Percentiles rank a stretch among this genome's conserved stretches.
These are phyloP conservation scores for Cryptococcus floricola DNA, from an alignment of 1,284 basidiomycete species.

Conservation along the genomic window DNA sequence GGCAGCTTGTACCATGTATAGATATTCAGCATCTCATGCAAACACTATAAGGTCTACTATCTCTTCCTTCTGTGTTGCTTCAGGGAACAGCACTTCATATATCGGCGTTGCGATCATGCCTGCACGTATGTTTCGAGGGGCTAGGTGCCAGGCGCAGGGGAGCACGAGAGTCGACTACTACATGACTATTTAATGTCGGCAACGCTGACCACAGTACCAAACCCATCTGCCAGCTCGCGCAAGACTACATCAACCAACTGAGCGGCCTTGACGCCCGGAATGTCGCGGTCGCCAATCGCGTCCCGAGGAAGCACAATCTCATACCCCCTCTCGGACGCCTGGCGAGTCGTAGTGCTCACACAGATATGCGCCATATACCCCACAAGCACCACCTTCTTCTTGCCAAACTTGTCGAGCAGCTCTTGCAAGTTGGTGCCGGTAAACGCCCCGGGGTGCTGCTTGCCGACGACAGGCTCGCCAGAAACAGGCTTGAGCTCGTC, in stretches of 20 bases:
- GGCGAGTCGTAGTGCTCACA: slow-evolving; percentile 25
- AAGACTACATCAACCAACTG: slow-evolving; percentile 10
- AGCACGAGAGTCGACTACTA: no score
- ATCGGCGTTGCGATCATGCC: no score
- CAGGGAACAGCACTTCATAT: no score
- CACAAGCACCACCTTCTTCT: slow-evolving; percentile 17
- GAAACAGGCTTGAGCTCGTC: slow-evolving; percentile 14
- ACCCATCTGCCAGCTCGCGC: slow-evolving; percentile 11
- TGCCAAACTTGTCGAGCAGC: slow-evolving; percentile 8
- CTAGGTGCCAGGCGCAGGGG: no score
- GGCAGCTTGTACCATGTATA: no score
- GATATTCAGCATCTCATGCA: no score
- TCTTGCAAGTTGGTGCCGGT: slow-evolving; percentile 24
- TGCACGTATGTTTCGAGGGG: no score
- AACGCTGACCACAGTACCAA: slow-evolving; percentile 4
- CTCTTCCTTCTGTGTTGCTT: no score
- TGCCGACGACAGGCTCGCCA: slow-evolving; percentile 19
- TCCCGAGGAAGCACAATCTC: slow-evolving; percentile 23
- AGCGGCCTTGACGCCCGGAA: slow-evolving; percentile 21
- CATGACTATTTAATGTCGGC: background rate
- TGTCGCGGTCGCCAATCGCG: slow-evolving; percentile 29
- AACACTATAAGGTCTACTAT: no score
- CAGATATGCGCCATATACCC: slow-evolving; percentile 35
- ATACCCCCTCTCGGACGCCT: slow-evolving; percentile 25
- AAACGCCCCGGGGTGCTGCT: slow-evolving; percentile 25